Evolutionary conservation across 768 basidiomycete species (phyloP), one percentile per base, ranked within the genome.

Genomic region (button mushroom (Agaricus bisporus)): DNA sequence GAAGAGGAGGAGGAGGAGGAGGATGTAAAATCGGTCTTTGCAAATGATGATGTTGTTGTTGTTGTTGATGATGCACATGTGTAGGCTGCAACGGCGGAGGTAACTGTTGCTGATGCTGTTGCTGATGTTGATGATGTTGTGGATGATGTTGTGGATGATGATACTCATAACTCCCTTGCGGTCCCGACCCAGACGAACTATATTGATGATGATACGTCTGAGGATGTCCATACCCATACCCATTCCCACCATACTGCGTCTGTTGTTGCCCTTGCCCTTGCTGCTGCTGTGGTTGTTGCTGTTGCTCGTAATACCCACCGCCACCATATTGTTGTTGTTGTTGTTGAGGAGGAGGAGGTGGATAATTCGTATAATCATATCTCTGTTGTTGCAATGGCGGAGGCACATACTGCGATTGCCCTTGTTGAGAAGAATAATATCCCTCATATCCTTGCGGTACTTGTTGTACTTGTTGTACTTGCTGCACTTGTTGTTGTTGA

Each of bases 301-400:
- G 64, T 20, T 64, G 65, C 41, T 67, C 69, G 37, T 67, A 64
- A 38, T 67, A 67, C 15, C 67, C 66, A 41, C 64, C 62, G 38
- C 64, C 62, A 41, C 71, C 67, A 1, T 62, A n/a, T 6, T 63
- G 65, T 3, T 63, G 65, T 3, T 51, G 59, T 11, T 60, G 56
- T 3, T 63, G 65, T 3, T 51, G 59, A 11, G 58, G 56, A 48
- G 60, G 64, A 22, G 63, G 64, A 39, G 60, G 64, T 28, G 64
- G 65, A 18, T 60, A 61, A 28, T 60, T 57, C 17, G 64, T 18
- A 49, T 69, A 68, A 50, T 68, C 64, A 45, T 68, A 67, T 41
- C 63, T 58, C 42, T 49, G 59, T 10, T 61, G 64, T n/a, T 50
- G 56, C n/a, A 49, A 51, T 1, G 60, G 56, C 36, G 56, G 55